A percentile compares a stretch with the other conserved stretches of the same genome.
Conservation (phyloP, 352 stramenopile species). For the Phytophthora sp. region DNA sequence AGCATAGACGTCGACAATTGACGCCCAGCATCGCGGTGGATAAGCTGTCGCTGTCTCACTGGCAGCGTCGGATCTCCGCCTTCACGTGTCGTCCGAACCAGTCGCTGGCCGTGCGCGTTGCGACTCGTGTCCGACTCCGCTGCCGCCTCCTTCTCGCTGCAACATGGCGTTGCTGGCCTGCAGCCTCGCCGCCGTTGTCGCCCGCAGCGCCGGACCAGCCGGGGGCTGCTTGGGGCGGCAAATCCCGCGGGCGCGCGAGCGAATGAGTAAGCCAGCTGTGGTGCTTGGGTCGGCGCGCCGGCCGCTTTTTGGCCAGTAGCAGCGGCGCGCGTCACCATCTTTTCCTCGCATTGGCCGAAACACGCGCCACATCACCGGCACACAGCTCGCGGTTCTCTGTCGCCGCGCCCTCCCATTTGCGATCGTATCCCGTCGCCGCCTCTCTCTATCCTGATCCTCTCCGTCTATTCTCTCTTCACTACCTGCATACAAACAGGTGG, state of each 20-base stretch:
- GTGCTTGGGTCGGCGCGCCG: slow-evolving; percentile 22
- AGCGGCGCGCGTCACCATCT: slow-evolving; percentile 11
- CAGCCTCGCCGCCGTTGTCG: too few species aligned
- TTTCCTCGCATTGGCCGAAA: slow-evolving; percentile 25
- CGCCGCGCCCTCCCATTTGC: not conserved
- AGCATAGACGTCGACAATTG: too few species aligned
- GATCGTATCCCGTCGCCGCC: not conserved
- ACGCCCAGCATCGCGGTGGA: too few species aligned
- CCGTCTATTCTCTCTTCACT: not conserved
- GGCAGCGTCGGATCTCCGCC: too few species aligned
- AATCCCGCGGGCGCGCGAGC: slow-evolving; percentile 6
- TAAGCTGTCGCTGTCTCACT: too few species aligned
- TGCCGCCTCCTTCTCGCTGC: too few species aligned
- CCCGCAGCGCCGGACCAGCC: too few species aligned
- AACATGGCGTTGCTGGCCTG: too few species aligned
- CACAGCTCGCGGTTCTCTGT: slow-evolving; percentile 21
- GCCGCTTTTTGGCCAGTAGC: slow-evolving; percentile 1
- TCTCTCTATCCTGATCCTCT: too few species aligned
- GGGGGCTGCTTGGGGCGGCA: slow-evolving; percentile 6
- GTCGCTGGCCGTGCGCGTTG: too few species aligned
- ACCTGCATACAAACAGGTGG: not conserved
- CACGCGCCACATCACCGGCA: slow-evolving; percentile 21
- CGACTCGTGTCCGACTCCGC: too few species aligned
- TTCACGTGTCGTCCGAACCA: too few species aligned
- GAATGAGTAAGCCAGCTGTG: slow-evolving; percentile 28